Percentiles rank a stretch among this genome's conserved stretches.
These are phyloP conservation scores for rapeseed (Brassica napus) DNA, from an alignment of 345 rosid species.

Conservation along the genomic window DNA sequence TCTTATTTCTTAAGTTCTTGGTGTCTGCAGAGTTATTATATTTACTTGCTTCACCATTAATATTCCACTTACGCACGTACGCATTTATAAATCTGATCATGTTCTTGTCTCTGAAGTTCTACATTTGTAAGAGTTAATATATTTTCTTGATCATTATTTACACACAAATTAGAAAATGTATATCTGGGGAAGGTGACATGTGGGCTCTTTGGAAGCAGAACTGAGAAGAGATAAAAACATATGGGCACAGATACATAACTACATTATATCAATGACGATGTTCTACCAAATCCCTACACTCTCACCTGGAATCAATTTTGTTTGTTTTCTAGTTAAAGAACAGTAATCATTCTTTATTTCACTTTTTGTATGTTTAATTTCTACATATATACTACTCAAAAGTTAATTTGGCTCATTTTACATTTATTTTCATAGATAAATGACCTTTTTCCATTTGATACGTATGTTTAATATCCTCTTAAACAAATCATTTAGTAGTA, in stretches of 20 bases:
- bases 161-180: not conserved
- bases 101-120: not conserved
- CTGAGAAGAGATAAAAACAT: constrained; percentile 23
- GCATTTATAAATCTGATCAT: not conserved
- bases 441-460: not conserved
- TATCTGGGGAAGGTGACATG: constrained; percentile 45
- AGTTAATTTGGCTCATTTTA: not conserved
- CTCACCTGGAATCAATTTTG: constrained; percentile 15
- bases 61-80: not conserved
- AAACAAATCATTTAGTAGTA: not conserved
- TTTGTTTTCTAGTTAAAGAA: not conserved
- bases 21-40: not conserved
- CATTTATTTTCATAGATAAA: not conserved
- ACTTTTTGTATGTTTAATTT: not conserved
- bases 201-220: constrained; percentile 59
- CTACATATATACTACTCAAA: not conserved
- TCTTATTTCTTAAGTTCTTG: not conserved
- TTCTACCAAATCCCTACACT: constrained; percentile 33
- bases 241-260: constrained; percentile 38
- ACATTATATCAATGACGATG: constrained; percentile 17
- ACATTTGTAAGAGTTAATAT: not conserved
- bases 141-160: not conserved
- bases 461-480: not conserved
- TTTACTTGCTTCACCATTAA: not conserved
- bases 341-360: not conserved